Evolutionary conservation across 345 rosid genomes (phyloP).

Genomic region (Arabidopsis arenosa): DNA sequence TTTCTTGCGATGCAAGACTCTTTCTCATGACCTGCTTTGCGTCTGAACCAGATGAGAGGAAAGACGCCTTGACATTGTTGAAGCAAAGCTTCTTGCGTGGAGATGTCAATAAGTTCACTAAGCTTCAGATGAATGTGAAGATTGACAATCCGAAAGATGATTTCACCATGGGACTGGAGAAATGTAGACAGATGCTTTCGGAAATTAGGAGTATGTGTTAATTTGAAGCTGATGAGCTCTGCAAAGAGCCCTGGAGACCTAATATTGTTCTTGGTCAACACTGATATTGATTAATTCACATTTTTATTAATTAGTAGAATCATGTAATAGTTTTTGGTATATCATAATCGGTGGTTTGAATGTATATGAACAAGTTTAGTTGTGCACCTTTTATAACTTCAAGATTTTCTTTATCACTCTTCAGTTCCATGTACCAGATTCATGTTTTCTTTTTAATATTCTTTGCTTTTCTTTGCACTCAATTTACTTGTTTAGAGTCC

Average conservation of each 20-base stretch:
- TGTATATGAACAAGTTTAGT: background rate
- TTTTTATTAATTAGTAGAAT: background rate
- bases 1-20: conserved; percentile 3
- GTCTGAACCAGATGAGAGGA: background rate
- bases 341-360: background rate
- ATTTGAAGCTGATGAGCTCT: background rate
- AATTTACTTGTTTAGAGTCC: background rate
- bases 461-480: background rate
- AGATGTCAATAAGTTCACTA: background rate
- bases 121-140: background rate
- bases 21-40: conserved; percentile 29
- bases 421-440: background rate
- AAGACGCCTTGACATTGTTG: conserved; percentile 8
- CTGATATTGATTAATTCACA: background rate
- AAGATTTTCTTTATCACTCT: background rate
- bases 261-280: background rate
- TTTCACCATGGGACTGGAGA: background rate
- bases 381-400: background rate
- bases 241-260: background rate
- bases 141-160: background rate
- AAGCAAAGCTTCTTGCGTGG: conserved; percentile 5
- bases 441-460: background rate
- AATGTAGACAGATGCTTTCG: background rate
- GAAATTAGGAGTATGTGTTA: background rate
- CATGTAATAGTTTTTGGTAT: background rate